Conservation (phyloP, 805 yeast genomes). For the Yamadazyma sp. region DNA sequence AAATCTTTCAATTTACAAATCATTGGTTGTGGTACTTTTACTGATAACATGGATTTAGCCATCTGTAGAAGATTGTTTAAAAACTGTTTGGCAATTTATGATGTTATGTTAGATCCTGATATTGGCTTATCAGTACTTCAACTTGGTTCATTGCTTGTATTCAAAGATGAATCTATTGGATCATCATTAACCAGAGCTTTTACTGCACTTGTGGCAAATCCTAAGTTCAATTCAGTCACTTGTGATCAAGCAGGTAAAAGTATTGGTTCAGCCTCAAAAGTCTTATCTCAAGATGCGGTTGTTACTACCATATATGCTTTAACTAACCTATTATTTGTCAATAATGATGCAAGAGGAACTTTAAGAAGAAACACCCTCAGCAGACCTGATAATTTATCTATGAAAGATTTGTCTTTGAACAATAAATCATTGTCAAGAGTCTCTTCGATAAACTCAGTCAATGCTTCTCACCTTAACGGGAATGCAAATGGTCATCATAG, state of each 20-base stretch:
- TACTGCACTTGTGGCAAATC: conserved; percentile 55
- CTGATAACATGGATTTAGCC: conserved; percentile 43
- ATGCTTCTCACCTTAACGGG: conserved; percentile 10
- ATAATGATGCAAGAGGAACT: conserved; percentile 34
- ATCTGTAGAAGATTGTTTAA: conserved; percentile 46
- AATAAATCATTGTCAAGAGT: conserved; percentile 7
- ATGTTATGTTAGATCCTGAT: conserved; percentile 50
- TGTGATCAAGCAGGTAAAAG: conserved; percentile 53
- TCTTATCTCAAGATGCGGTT: conserved; percentile 74
- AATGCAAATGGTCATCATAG: background rate
- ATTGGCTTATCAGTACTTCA: conserved; percentile 52
- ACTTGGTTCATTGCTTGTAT: conserved; percentile 54
- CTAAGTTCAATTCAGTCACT: conserved; percentile 43
- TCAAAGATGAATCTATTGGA: conserved; percentile 36
- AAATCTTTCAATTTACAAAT: conserved; percentile 57
- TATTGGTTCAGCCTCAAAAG: conserved; percentile 64
- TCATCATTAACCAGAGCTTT: conserved; percentile 41
- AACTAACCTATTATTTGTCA: conserved; percentile 66
- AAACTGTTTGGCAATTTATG: conserved; percentile 49
- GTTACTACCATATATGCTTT: conserved; percentile 83
- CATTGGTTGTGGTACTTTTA: conserved; percentile 53
- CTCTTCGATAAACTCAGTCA: conserved; percentile 1
- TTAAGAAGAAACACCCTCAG: conserved; percentile 27
- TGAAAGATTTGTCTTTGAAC: conserved; percentile 11
- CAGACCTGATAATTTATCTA: conserved; percentile 16